Evolutionary conservation across 805 yeast genomes (phyloP).

Genomic region (Hermanozyma aechmeae): DNA sequence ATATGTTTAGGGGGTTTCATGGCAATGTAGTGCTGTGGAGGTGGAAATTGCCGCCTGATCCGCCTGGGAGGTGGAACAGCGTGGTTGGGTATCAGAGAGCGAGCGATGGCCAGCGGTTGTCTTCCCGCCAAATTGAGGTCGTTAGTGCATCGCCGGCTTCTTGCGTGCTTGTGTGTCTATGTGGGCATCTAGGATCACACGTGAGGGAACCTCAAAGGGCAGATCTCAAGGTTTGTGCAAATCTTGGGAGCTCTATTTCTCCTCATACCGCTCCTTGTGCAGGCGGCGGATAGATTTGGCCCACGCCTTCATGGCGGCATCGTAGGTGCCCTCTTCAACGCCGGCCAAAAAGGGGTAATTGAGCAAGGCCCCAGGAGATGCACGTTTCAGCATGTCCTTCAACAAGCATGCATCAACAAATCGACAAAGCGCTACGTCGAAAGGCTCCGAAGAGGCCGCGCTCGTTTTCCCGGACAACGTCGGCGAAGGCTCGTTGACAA

Average conservation of each 20-base stretch:
- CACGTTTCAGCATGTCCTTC: slow-evolving; percentile 58
- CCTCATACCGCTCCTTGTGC: slow-evolving; percentile 17
- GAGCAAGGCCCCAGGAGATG: slow-evolving; percentile 65
- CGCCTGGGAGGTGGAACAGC: no score
- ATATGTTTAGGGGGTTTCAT: no score
- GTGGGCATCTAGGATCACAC: no score
- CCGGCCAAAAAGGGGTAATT: slow-evolving; percentile 22
- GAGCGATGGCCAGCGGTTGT: background rate
- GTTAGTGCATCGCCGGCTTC: background rate
- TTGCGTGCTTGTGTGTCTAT: background rate
- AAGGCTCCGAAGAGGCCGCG: slow-evolving; percentile 16
- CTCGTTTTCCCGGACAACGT: slow-evolving; percentile 33
- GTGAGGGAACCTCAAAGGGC: background rate
- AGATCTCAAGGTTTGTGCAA: background rate
- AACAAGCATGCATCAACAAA: slow-evolving; percentile 70
- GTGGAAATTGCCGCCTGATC: no score
- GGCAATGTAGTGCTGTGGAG: no score
- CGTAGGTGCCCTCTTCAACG: slow-evolving; percentile 20
- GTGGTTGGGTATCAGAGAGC: background rate
- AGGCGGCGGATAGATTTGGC: slow-evolving; percentile 28
- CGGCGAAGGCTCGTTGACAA: slow-evolving; percentile 91
- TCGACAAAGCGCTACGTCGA: slow-evolving; percentile 43
- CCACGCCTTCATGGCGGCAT: slow-evolving; percentile 31
- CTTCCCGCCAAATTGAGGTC: background rate
- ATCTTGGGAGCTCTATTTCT: background rate